These are phyloP conservation scores for Fusarium marasasianum DNA, from an alignment of 2,329 filamentous ascomycete genomes.

Conservation along the genomic window DNA sequence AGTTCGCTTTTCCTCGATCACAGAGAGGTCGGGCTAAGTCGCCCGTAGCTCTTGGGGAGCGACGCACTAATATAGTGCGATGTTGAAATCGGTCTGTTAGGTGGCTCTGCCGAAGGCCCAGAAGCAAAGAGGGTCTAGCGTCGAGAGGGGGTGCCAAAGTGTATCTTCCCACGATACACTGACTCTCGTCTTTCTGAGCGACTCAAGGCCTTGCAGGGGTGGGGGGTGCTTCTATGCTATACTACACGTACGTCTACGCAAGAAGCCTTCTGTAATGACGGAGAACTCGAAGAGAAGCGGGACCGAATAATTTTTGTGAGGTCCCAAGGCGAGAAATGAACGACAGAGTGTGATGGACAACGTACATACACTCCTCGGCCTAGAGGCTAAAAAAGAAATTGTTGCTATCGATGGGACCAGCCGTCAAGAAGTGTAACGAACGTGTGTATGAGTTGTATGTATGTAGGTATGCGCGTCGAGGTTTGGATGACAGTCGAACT, in stretches of 20 bases:
- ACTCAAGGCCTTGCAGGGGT: conserved; percentile 37
- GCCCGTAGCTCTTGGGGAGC: conserved; percentile 50
- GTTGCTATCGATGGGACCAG: conserved; percentile 35
- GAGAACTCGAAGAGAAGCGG: conserved; percentile 38
- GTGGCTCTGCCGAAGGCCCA: conserved; percentile 47
- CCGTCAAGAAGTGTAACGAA: conserved; percentile 10
- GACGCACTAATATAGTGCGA: conserved; percentile 54
- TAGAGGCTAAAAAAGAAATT: conserved; percentile 16
- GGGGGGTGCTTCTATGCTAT: conserved; percentile 11
- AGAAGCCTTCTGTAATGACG: conserved; percentile 42
- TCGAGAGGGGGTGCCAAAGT: conserved; percentile 44
- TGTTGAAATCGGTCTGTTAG: conserved; percentile 46
- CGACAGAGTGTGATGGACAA: conserved; percentile 44
- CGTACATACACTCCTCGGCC: conserved; percentile 39
- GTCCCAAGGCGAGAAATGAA: conserved; percentile 38
- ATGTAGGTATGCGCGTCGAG: conserved; percentile 15
- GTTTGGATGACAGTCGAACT: conserved; percentile 19
- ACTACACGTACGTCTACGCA: conserved; percentile 21
- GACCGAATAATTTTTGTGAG: conserved; percentile 48
- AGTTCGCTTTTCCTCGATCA: conserved; percentile 45
- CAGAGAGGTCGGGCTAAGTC: conserved; percentile 44
- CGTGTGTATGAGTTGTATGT: conserved; percentile 4
- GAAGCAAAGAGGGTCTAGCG: conserved; percentile 51
- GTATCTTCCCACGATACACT: conserved; percentile 42
- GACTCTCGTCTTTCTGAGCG: conserved; percentile 43